These are phyloP conservation scores for Thielaviopsis musarum DNA, from an alignment of 2,329 filamentous ascomycete genomes.

Conservation along the genomic window DNA sequence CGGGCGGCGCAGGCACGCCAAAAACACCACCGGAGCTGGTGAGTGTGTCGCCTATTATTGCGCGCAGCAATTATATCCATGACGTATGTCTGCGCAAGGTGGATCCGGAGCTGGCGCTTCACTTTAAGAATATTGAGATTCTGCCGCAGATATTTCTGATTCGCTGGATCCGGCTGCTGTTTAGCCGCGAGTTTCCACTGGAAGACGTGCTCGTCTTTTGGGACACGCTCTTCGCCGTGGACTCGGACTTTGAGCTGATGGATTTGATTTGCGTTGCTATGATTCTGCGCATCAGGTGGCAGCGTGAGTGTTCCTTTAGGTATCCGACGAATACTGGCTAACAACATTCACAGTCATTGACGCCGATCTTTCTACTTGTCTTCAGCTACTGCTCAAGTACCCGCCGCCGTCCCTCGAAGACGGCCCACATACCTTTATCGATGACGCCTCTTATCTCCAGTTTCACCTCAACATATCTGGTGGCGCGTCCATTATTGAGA, in stretches of 20 bases:
- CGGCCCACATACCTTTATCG: conserved; percentile 62
- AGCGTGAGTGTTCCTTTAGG: conserved; percentile 38
- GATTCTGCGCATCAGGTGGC: conserved; percentile 82
- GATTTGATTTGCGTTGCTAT: conserved; percentile 89
- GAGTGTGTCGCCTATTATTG: conserved; percentile 54
- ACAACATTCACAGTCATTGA: conserved; percentile 47
- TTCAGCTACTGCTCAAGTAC: conserved; percentile 73
- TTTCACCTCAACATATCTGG: conserved; percentile 46
- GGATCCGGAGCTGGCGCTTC: conserved; percentile 67
- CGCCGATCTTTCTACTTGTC: conserved; percentile 71
- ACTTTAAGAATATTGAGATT: conserved; percentile 71
- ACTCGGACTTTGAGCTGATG: conserved; percentile 61
- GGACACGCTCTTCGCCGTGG: conserved; percentile 82
- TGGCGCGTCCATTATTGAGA: conserved; percentile 48
- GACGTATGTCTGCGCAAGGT: conserved; percentile 60
- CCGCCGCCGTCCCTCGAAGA: conserved; percentile 46
- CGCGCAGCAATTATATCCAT: conserved; percentile 74
- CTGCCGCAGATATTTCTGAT: conserved; percentile 95
- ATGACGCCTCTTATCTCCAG: conserved; percentile 64
- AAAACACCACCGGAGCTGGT: neutral
- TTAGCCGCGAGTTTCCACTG: conserved; percentile 85
- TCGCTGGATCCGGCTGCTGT: conserved; percentile 85
- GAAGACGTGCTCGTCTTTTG: conserved; percentile 70
- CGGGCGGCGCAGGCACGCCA: neutral
- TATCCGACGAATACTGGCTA: neutral